Evolutionary conservation across 2,329 filamentous ascomycete species (phyloP), one percentile per base, ranked within the genome.

Genomic region (Neonectria ditissima): DNA sequence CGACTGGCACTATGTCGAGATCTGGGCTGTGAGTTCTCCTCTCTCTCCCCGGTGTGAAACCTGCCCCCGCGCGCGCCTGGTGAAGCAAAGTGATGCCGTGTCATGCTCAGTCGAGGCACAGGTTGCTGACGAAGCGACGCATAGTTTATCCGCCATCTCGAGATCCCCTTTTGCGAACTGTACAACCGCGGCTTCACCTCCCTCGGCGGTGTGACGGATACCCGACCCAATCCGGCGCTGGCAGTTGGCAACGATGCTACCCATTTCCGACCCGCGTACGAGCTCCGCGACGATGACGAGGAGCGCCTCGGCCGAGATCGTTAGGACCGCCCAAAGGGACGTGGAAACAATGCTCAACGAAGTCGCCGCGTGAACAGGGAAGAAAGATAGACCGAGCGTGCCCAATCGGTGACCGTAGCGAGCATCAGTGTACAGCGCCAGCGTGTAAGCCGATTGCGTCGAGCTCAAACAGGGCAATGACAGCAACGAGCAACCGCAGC

Each of bases 151-250:
- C 87, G 91, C 30, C 89, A 92, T 73, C 81, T 98, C 30, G 85
- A 88, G 1, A 89, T 98, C 28, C 89, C 90, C 5, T 99, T 97
- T 76, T 98, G 96, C 78, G 81, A 84, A 11, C 83, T 99, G 26
- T 99, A 99, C 78, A 93, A 97, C 76, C 83, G 77, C 69, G 95
- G 95, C 10, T 97, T 96, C 79, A 97, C 96, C 3, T 95, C 92
- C 67, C 83, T 99, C n/a, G 96, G 96, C 20, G 95, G 96, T 3
- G 93, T 89, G 24, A 90, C 89, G 59, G 93, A 99, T 79, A 99
- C 96, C 2, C 87, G 92, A 68, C 94, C 93, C 0, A 99, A 99
- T 75, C 96, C 96, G 10, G 88, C 87, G 37, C 79, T 97, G 72
- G 86, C 82, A 66, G 72, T 69, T 55, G 76, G 74, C 13, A 73